Conservation (phyloP, 2,329 filamentous ascomycete genomes). For the Zymoseptoria brevis region DNA sequence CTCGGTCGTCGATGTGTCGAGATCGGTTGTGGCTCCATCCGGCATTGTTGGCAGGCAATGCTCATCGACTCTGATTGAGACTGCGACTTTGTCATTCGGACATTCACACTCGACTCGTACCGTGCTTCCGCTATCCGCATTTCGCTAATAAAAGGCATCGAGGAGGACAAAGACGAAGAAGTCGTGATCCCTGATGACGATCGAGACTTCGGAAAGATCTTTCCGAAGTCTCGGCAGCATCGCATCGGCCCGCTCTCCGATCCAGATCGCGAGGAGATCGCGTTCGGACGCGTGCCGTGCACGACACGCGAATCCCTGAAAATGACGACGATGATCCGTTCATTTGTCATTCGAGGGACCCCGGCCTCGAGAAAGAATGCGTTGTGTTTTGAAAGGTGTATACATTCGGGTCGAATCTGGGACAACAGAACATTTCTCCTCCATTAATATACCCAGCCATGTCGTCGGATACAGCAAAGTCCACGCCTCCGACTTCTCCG, state of each 20-base stretch:
- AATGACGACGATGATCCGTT: not conserved
- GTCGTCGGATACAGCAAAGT: slow-evolving; percentile 9
- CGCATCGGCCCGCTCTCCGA: not conserved
- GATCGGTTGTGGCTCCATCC: no score
- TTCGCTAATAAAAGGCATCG: no score
- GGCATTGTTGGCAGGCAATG: no score
- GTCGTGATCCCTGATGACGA: no score
- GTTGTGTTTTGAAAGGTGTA: no score
- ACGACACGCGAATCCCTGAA: not conserved
- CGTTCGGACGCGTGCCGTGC: not conserved
- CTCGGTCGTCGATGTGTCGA: no score
- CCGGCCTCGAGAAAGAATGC: not conserved
- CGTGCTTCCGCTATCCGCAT: no score
- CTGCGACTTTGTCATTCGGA: no score
- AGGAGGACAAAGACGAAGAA: no score
- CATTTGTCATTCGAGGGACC: not conserved
- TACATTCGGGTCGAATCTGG: not conserved
- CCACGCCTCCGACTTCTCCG: slow-evolving; percentile 31
- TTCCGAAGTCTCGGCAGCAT: not conserved
- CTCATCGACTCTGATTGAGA: no score
- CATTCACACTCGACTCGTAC: no score
- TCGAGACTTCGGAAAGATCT: not conserved
- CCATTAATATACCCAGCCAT: slow-evolving; percentile 7
- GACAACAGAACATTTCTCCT: not conserved
- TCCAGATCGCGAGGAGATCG: not conserved